These are phyloP conservation scores for Solanum habrochaites DNA, from an alignment of 257 asterid genomes.

Conservation along the genomic window DNA sequence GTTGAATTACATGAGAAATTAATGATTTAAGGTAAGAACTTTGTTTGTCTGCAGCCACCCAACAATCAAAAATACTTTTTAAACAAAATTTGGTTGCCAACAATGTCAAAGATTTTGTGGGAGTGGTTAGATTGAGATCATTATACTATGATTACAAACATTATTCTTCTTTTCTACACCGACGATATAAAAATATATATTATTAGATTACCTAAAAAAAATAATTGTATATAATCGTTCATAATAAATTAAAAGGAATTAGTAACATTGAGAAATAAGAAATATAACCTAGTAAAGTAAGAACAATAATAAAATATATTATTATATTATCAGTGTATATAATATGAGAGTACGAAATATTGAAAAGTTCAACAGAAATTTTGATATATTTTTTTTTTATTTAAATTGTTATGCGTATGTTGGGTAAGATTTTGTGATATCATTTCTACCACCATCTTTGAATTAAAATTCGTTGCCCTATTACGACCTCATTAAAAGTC, in stretches of 20 bases:
- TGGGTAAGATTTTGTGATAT: background rate
- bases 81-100: background rate
- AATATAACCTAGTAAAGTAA: background rate
- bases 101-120: background rate
- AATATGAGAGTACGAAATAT: too few species aligned
- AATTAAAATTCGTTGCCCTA: background rate
- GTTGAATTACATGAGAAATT: slow-evolving; percentile 2
- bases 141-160: background rate
- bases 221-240: background rate
- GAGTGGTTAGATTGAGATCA: slow-evolving; percentile 1
- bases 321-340: background rate
- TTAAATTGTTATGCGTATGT: background rate
- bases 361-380: background rate
- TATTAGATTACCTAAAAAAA: background rate
- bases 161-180: background rate
- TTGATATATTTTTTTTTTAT: background rate
- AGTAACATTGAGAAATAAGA: background rate
- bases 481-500: background rate
- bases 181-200: background rate
- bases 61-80: background rate
- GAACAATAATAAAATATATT: background rate
- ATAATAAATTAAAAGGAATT: background rate
- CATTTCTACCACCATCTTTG: background rate
- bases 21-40: slow-evolving; percentile 1
- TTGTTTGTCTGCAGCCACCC: background rate